phyloP scores from a whole-genome alignment of 306 rosid genomes.

The Trifolium repens region DNA sequence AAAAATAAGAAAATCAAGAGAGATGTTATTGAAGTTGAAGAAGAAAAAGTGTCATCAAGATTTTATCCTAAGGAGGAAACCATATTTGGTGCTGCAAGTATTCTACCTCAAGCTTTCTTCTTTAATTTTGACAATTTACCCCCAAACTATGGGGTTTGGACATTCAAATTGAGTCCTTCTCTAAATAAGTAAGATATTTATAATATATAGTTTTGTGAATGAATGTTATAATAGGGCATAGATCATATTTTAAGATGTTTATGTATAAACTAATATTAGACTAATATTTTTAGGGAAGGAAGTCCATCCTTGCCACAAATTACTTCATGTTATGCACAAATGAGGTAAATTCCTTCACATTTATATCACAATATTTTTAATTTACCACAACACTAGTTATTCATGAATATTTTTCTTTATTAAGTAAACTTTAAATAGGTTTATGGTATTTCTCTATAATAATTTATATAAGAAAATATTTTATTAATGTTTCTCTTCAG shows the following conservation, averaged over 20 bases:
- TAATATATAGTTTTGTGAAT: not conserved
- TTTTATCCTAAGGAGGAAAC: constrained; percentile 22
- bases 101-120: constrained; percentile 50
- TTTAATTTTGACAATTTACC: not conserved
- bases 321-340: constrained; percentile 59
- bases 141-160: constrained; percentile 33
- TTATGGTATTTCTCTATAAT: no score
- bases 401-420: no score
- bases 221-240: not conserved
- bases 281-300: constrained; percentile 70
- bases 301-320: constrained; percentile 66
- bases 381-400: no score
- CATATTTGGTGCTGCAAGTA: constrained; percentile 50
- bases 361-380: not conserved
- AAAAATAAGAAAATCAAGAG: not conserved
- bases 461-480: no score
- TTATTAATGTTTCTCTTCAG: no score
- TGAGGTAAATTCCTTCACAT: constrained; percentile 62
- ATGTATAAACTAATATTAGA: constrained; percentile 30
- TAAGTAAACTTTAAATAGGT: no score
- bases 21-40: not conserved
- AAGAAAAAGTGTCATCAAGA: not conserved
- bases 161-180: constrained; percentile 69
- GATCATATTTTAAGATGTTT: not conserved
- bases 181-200: constrained; percentile 59